Base-by-base conservation (phyloP, 352 stramenopile genomes). In the Globisporangium viniferum region DNA sequence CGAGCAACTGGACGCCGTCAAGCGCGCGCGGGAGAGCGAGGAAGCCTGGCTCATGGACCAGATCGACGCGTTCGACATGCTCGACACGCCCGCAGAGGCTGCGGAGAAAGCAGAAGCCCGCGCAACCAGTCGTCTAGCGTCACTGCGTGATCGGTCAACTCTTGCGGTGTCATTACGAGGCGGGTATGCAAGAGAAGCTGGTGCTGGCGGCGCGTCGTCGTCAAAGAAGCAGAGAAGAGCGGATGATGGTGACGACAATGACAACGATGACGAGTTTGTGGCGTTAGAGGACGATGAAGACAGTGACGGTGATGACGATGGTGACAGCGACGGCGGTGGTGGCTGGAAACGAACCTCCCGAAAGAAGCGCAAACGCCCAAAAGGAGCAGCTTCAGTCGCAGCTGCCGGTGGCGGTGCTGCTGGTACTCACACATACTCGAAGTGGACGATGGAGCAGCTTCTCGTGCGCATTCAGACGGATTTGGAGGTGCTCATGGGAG, bases 31-130 rank as follows among this genome's bases (percentile, higher is more conserved):
- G 8, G 67, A 76, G 51, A 49, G 58, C 22, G 86, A 94, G 49
- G 81, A 89, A 22, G 58, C 67, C 33, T 95, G 86, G 86, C 68
- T 95, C 0, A 60, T 77, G 24, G 41, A 62, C 2, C 67, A 90
- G 65, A 76, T 95, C 22, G 72, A 89, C 29, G 36, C 62, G 27
- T 88, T 89, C 64, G 67, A 81, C 62, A 53, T 81, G 24, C 39
- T 83, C 27, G 59, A 66, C 15, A 14, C 35, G 9, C 14, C 36
- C 5, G 29, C 35, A 10, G 24, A 62, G 33, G 46, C 35, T 3
- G n/a, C 61, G 5, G 18, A 33, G 14, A 62, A 61, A 4, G 20
- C 29, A 0, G 33, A 36, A 10, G 54, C 31, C 7, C 22, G 33
- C 3, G 35, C 29, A 10, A 56, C 53, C 24, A 24, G 41, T 1